A percentile compares a stretch with the other conserved stretches of the same genome.
phyloP scores from a whole-genome alignment of 805 yeast genomes.

The Maudiozyma barnettii region DNA sequence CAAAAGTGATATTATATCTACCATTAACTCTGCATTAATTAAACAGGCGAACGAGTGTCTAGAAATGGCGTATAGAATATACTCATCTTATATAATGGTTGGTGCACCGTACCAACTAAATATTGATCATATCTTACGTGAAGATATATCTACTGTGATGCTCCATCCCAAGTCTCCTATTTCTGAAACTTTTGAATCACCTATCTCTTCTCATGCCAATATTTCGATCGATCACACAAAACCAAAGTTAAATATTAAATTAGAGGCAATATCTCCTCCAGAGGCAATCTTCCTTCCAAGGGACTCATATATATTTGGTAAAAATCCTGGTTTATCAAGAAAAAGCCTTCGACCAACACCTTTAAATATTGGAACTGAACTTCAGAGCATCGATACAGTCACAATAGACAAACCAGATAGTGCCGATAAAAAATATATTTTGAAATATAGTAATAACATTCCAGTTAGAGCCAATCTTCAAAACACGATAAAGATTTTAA shows the following conservation, averaged over 20 bases:
- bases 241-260: background rate
- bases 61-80: constrained; percentile 54
- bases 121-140: constrained; percentile 46
- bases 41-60: constrained; percentile 46
- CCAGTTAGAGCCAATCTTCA: constrained; percentile 4
- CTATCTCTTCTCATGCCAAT: background rate
- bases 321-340: background rate
- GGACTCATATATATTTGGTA: background rate
- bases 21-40: constrained; percentile 33
- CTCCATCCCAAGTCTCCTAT: constrained; percentile 32
- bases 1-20: constrained; percentile 21
- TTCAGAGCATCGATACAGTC: background rate
- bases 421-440: background rate
- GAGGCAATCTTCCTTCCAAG: background rate
- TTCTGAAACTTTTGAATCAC: background rate
- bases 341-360: background rate
- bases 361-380: background rate
- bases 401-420: background rate
- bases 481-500: constrained; percentile 30
- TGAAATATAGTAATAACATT: background rate
- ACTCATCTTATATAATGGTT: constrained; percentile 50
- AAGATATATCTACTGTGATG: constrained; percentile 34
- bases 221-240: background rate
- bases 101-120: constrained; percentile 67
- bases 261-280: background rate